Conservation (phyloP, 1,284 basidiomycete genomes). For the Tetrapyrgos nigripes region DNA sequence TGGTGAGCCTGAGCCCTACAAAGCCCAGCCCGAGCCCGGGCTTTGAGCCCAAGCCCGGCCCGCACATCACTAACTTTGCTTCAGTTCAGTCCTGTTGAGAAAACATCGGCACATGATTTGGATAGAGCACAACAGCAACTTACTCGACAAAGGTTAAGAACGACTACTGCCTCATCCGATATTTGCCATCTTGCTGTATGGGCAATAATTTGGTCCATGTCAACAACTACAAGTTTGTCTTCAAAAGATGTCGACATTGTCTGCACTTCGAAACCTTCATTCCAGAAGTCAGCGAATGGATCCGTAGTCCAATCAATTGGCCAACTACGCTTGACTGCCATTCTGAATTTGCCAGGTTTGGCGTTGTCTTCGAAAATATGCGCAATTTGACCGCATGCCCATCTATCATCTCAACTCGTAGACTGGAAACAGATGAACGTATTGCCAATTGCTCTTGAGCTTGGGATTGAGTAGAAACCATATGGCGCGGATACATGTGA, state of each 20-base stretch:
- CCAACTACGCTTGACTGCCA: neutral
- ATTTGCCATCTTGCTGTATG: conserved; percentile 10
- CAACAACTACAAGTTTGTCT: neutral
- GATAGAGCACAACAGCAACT: too few relatives aligned
- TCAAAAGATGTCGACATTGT: conserved; percentile 4
- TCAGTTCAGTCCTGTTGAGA: too few relatives aligned
- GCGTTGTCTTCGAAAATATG: conserved; percentile 2
- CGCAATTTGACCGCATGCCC: conserved; percentile 7
- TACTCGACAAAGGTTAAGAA: neutral
- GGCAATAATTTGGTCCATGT: neutral
- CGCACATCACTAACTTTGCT: too few relatives aligned
- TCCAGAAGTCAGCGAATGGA: conserved; percentile 2
- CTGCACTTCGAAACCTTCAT: conserved; percentile 4
- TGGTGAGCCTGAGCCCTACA: too few relatives aligned
- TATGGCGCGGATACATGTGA: neutral
- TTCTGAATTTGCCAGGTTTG: neutral
- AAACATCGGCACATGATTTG: too few relatives aligned
- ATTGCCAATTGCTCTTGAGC: neutral
- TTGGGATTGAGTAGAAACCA: conserved; percentile 2
- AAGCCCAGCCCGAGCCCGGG: too few relatives aligned
- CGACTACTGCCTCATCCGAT: neutral
- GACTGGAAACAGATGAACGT: conserved; percentile 3
- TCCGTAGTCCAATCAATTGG: neutral
- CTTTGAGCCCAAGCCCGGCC: too few relatives aligned
- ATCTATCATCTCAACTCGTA: neutral